These are phyloP conservation scores for Xylariomycetidae sp. DNA, from an alignment of 2,329 filamentous ascomycete genomes.

Conservation along the genomic window DNA sequence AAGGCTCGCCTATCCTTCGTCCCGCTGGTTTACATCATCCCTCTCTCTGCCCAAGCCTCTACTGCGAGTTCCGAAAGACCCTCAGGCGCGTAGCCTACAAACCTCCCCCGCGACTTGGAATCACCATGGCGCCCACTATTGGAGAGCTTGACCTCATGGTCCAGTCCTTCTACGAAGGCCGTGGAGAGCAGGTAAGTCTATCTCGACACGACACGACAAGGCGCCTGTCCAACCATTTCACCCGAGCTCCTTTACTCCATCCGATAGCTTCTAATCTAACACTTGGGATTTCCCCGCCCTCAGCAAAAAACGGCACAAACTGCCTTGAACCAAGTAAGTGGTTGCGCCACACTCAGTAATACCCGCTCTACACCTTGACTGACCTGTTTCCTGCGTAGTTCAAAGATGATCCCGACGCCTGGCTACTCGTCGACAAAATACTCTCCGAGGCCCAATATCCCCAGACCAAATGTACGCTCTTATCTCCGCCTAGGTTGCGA, in stretches of 20 bases:
- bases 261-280: constrained; percentile 11
- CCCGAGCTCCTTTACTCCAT: not conserved
- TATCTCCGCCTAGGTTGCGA: constrained; percentile 3
- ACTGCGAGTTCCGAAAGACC: constrained; percentile 17
- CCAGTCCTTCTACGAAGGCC: constrained; percentile 95
- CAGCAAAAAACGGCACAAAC: constrained; percentile 96
- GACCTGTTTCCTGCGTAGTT: constrained; percentile 55
- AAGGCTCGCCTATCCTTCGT: too few species aligned
- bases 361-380: constrained; percentile 18
- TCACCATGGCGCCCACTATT: constrained; percentile 64
- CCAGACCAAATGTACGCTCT: constrained; percentile 85
- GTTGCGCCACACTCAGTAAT: constrained; percentile 13
- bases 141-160: constrained; percentile 95
- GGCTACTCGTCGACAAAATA: constrained; percentile 96
- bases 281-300: constrained; percentile 27
- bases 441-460: constrained; percentile 87
- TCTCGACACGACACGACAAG: too few species aligned
- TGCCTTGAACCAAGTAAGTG: constrained; percentile 80
- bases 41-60: constrained; percentile 5
- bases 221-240: too few species aligned
- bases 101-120: constrained; percentile 12
- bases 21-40: constrained; percentile 5
- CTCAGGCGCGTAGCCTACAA: constrained; percentile 25
- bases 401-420: constrained; percentile 97
- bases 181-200: constrained; percentile 77